Evolutionary conservation across 805 yeast genomes (phyloP).

Genomic region (Zygosaccharomyces siamensis): DNA sequence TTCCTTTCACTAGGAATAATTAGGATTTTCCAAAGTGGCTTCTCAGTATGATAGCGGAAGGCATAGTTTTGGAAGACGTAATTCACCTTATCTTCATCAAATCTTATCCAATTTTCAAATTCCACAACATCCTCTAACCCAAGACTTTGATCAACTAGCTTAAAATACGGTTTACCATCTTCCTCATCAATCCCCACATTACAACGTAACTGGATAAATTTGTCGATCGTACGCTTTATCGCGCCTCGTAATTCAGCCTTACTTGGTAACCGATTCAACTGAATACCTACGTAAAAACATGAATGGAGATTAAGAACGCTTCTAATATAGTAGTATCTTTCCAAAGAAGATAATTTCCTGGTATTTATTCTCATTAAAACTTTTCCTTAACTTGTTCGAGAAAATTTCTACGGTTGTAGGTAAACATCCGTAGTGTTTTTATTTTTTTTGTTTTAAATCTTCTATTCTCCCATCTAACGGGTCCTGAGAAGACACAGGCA

Average conservation of each 20-base stretch:
- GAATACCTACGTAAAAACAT: conserved; percentile 23
- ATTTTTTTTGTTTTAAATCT: no score
- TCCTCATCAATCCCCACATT: conserved; percentile 12
- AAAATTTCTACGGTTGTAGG: background rate
- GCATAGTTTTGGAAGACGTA: conserved; percentile 18
- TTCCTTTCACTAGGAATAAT: conserved; percentile 14
- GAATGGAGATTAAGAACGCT: conserved; percentile 26
- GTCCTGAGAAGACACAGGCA: no score
- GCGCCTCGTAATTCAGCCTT: conserved; percentile 11
- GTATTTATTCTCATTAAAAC: background rate
- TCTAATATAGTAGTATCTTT: conserved; percentile 24
- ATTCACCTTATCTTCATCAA: conserved; percentile 15
- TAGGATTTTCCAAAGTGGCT: conserved; percentile 29
- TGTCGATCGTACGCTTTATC: conserved; percentile 12
- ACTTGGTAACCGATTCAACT: conserved; percentile 20
- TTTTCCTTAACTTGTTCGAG: background rate
- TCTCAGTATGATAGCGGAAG: conserved; percentile 16
- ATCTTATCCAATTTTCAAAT: conserved; percentile 13
- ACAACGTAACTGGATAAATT: conserved; percentile 20
- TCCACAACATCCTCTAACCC: conserved; percentile 22
- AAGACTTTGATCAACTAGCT: conserved; percentile 10
- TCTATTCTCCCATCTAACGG: no score
- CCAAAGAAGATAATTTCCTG: conserved; percentile 16
- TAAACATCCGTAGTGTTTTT: background rate
- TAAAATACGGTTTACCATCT: conserved; percentile 7